Percentiles rank a stretch among this genome's conserved stretches.
These are phyloP conservation scores for Melanogaster broomeanus DNA, from an alignment of 768 basidiomycete species.

Conservation along the genomic window DNA sequence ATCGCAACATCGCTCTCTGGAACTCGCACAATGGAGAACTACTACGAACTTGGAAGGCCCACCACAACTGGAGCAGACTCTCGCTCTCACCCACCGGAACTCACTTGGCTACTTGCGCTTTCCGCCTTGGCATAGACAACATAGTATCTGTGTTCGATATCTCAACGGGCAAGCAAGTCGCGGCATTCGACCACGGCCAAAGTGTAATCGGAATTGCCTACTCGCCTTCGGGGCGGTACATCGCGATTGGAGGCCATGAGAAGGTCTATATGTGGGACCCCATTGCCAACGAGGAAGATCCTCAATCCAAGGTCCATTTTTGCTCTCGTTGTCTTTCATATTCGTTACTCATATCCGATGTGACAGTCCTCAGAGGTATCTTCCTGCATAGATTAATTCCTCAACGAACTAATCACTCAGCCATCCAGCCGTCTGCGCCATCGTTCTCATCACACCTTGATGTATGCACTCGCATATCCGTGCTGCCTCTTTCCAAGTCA, in stretches of 20 bases:
- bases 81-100: neutral
- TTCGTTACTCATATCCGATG: neutral
- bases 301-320: neutral
- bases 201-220: neutral
- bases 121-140: neutral
- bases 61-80: neutral
- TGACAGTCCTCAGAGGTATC: neutral
- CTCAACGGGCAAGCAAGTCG: neutral
- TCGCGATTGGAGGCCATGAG: neutral
- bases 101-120: neutral
- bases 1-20: neutral
- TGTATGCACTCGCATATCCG: neutral
- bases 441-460: neutral
- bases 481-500: neutral
- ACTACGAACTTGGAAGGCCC: neutral
- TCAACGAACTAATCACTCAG: neutral
- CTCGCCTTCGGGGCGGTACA: constrained; percentile 1
- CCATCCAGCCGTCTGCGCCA: neutral
- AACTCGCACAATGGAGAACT: neutral
- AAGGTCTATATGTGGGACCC: neutral
- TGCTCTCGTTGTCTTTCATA: neutral
- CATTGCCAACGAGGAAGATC: neutral
- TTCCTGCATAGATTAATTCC: neutral
- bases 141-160: neutral
- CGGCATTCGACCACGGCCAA: neutral